Conservation (phyloP, 139 green algal genomes). For the Edaphochlamys debaryana region DNA sequence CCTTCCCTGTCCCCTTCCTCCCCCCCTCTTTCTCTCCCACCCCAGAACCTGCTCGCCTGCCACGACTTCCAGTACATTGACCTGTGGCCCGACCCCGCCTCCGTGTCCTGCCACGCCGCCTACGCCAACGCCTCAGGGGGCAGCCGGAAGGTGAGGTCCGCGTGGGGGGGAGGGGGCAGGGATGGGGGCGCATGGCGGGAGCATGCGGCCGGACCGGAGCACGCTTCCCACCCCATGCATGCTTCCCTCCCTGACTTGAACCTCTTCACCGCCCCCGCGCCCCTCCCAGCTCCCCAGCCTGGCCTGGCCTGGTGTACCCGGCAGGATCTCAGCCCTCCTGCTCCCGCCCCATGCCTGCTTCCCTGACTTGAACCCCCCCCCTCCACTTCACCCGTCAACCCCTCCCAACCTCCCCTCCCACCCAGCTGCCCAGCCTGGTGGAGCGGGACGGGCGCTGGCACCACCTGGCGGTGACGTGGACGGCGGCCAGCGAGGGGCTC, state of each 20-base stretch:
- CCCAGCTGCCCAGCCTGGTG: slow-evolving; percentile 62
- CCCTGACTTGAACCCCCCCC: not conserved
- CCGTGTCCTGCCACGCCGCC: slow-evolving; percentile 65
- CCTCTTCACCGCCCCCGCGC: too few species aligned
- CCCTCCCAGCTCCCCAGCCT: too few species aligned
- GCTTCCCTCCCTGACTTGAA: too few species aligned
- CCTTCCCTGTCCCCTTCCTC: not conserved
- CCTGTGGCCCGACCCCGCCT: slow-evolving; percentile 71
- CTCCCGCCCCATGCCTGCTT: too few species aligned
- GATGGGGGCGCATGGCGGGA: too few species aligned
- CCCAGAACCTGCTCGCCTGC: slow-evolving; percentile 76
- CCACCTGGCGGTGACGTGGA: slow-evolving; percentile 90
- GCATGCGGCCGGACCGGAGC: too few species aligned
- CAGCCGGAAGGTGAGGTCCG: not conserved
- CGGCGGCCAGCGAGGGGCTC: slow-evolving; percentile 63
- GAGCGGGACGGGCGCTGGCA: slow-evolving; percentile 79
- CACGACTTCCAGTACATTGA: slow-evolving; percentile 83
- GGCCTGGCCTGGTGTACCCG: too few species aligned
- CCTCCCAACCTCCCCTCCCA: not conserved
- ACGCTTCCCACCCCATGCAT: too few species aligned
- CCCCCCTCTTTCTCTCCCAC: not conserved
- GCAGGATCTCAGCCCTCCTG: too few species aligned
- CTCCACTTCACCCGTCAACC: not conserved
- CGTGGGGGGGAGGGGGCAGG: too few species aligned
- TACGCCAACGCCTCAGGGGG: slow-evolving; percentile 28